Base-by-base conservation (phyloP, 768 basidiomycete genomes). In the Lactifluus volemus region DNA sequence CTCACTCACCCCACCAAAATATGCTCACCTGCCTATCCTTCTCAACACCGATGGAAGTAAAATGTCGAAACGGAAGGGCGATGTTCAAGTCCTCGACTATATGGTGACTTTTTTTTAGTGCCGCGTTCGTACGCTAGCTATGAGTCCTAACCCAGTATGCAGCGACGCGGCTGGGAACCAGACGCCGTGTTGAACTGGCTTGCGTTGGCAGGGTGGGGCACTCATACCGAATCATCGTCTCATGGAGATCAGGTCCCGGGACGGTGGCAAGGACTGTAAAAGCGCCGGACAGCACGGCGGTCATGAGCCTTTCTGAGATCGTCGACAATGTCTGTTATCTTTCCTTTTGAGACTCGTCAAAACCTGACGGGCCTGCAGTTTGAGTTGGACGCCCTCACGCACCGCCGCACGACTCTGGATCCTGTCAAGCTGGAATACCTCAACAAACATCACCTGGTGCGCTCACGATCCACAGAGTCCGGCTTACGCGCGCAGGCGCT, bases 181-280 rank as follows among this genome's bases (percentile, higher is more conserved):
- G 79, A 80, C 47, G 92, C 94, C 2, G 72, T 99, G 14, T 73
- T 95, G 29, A 98, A 98, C 68, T 98, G 95, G 86, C 80, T 98
- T 8, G 92, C 92, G 5, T 76, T 98, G 17, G 86, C 92, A n/a
- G 95, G 97, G 1, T 98, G 95, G 91, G 91, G 93, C 25, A 82
- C 79, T 10, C 77, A 63, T 30, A 63, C 80, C 9, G 78, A 77
- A 56, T 67, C 73, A 9, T 65, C 69, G 60, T 66, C 57, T 25
- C 62, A 19, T 63, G 73, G 38, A 55, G 70, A 45, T 54, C 71
- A 67, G 58, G 63, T 30, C 53, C 53, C 59, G 63, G 38, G 38
- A 38, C 38, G 0, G 60, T 65, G 25, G 54, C 55, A 3, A 61
- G 66, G 34, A 58, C 55, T 25, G 29, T 58, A 36, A 74, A 76